Evolutionary conservation across 2,329 filamentous ascomycete genomes (phyloP).

Genomic region (Apiospora kogelbergensis): DNA sequence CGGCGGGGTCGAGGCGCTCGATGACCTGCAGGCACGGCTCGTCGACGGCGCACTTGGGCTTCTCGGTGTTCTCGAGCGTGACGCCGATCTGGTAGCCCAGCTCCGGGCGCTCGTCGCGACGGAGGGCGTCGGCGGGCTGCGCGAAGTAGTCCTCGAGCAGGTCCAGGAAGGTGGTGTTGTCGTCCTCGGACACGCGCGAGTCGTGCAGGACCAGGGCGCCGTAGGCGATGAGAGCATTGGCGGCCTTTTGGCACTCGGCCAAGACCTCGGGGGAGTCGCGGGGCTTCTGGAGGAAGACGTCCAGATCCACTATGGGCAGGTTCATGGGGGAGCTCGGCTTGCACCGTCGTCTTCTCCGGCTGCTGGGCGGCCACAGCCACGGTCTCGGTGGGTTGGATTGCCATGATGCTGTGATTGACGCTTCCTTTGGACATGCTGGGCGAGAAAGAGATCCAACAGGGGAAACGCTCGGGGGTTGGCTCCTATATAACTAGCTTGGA

Average conservation of each 20-base stretch:
- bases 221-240: constrained; percentile 57
- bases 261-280: constrained; percentile 43
- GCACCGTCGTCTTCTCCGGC: neutral
- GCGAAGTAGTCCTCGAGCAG: constrained; percentile 66
- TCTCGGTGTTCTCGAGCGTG: constrained; percentile 63
- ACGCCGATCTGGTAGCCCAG: constrained; percentile 62
- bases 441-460: neutral
- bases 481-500: neutral
- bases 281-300: constrained; percentile 50
- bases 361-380: neutral
- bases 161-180: constrained; percentile 59
- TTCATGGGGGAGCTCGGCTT: constrained; percentile 43
- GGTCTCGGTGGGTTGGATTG: constrained; percentile 6
- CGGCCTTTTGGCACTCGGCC: constrained; percentile 54
- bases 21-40: constrained; percentile 61
- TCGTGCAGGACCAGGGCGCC: constrained; percentile 61
- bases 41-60: constrained; percentile 63
- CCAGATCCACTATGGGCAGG: constrained; percentile 59
- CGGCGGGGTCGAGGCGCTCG: constrained; percentile 49
- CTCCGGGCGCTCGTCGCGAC: constrained; percentile 55
- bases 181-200: constrained; percentile 53
- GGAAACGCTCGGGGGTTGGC: neutral
- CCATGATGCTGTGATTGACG: neutral
- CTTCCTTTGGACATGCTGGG: neutral
- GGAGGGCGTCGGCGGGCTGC: constrained; percentile 48